These are phyloP conservation scores for Histomonas meleagridis DNA, from an alignment of 208 protist species.

Conservation along the genomic window DNA sequence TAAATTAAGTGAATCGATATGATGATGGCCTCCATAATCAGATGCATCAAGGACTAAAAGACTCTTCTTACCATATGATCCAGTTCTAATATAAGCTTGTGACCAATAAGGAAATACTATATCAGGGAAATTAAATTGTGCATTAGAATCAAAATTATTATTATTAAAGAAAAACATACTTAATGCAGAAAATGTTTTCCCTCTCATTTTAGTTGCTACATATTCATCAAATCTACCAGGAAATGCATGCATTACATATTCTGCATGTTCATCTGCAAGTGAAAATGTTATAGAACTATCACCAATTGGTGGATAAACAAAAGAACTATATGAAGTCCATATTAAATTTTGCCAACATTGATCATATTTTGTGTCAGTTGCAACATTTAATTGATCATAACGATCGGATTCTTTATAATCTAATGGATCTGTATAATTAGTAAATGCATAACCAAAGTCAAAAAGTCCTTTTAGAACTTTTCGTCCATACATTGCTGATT, in stretches of 20 bases:
- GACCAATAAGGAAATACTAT: background rate
- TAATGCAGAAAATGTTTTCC: background rate
- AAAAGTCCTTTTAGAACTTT: background rate
- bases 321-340: background rate
- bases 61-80: background rate
- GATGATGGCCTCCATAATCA: background rate
- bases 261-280: background rate
- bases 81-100: background rate
- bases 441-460: background rate
- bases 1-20: background rate
- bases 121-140: background rate
- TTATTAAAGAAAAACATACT: background rate
- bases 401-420: too few relatives aligned
- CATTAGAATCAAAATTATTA: too few relatives aligned
- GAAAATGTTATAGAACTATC: background rate
- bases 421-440: background rate
- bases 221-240: too few relatives aligned
- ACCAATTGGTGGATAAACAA: background rate
- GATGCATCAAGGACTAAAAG: background rate
- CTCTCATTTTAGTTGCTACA: background rate
- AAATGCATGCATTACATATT: background rate
- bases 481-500: background rate
- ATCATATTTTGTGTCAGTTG: background rate
- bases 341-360: background rate
- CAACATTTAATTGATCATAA: background rate